These are phyloP conservation scores for Tolypocladium sp. DNA, from an alignment of 2,329 filamentous ascomycete genomes.

Conservation along the genomic window DNA sequence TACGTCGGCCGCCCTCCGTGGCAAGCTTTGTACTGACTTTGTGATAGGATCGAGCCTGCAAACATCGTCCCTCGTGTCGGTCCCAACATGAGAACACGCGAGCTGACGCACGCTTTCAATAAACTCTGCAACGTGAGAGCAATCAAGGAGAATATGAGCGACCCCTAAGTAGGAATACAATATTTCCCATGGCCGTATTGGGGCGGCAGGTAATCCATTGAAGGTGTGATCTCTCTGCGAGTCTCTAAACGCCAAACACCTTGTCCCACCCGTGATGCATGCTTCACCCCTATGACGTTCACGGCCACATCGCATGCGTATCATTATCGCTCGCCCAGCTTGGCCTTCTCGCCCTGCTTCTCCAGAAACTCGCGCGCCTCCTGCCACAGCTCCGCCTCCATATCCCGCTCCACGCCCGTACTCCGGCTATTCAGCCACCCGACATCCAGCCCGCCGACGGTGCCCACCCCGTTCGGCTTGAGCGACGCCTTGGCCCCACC, in stretches of 20 bases:
- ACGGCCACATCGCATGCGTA: background rate
- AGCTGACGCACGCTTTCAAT: slow-evolving; percentile 6
- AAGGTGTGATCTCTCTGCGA: background rate
- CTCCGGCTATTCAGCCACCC: slow-evolving; percentile 85
- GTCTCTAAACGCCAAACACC: background rate
- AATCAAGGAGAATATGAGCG: too few relatives aligned
- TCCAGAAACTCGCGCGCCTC: slow-evolving; percentile 28
- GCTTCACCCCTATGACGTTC: background rate
- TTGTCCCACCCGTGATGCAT: background rate
- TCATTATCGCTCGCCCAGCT: background rate
- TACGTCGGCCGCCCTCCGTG: background rate
- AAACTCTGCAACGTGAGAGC: slow-evolving; percentile 2
- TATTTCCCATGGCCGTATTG: too few relatives aligned
- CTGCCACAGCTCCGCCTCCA: slow-evolving; percentile 72
- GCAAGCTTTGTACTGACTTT: too few relatives aligned
- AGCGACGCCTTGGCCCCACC: slow-evolving; percentile 32
- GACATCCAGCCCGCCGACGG: slow-evolving; percentile 61
- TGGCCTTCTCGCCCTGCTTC: slow-evolving; percentile 13
- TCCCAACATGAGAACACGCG: background rate
- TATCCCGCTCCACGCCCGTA: slow-evolving; percentile 70
- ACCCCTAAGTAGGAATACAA: too few relatives aligned
- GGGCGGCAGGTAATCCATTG: background rate
- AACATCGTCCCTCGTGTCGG: slow-evolving; percentile 1
- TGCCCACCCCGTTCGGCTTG: slow-evolving; percentile 45
- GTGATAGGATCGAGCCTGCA: slow-evolving; percentile 1